Base-by-base conservation (phyloP, 2,329 filamentous ascomycete genomes). In the Aureobasidium melanogenum region DNA sequence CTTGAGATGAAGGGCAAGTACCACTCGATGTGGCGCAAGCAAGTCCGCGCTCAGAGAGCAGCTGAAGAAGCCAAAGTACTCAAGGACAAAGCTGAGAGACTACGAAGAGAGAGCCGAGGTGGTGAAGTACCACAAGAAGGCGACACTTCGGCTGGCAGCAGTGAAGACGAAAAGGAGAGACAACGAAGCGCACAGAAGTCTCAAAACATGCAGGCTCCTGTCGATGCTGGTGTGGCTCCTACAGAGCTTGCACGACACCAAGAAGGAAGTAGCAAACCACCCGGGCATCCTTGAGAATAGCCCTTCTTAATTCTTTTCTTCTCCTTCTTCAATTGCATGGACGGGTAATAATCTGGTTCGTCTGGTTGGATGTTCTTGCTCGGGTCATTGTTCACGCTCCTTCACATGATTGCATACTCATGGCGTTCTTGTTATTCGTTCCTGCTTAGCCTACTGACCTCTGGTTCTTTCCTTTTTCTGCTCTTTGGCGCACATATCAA, bases 1-100 rank as follows among this genome's bases (percentile, higher is more conserved):
- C 72, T 82, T 22, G 76, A 75, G 19, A 69, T 72, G 63, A 77
- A 75, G 61, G 75, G 75, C 14, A 73, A 76, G 30, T 81, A 81
- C 63, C 74, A 76, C 6, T 73, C 69, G 58, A 80, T 81, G 79
- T 81, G 79, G 79, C 75, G 73, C 70, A 80, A 80, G 69, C 79
- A 81, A 64, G 78, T 80, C 24, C 75, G 77, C 9, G 79, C 78
- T 15, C 77, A 80, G 65, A 69, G 74, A 56, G 78, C 78, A 17
- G 78, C 78, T 15, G 77, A 80, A 62, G 77, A 80, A 66, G 78
- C 78, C 32, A 75, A 76, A 58, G 70, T 76, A 15, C 70, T 80
- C 58, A 78, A 79, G 62, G 77, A 79, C 63, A 80, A 79, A 67
- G 78, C 78, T 19, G 78, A 80, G 54, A 69, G 77, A 57, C 71